Conservation (phyloP, 192 early-diverging fungal genomes). For the Linnemannia elongata region DNA sequence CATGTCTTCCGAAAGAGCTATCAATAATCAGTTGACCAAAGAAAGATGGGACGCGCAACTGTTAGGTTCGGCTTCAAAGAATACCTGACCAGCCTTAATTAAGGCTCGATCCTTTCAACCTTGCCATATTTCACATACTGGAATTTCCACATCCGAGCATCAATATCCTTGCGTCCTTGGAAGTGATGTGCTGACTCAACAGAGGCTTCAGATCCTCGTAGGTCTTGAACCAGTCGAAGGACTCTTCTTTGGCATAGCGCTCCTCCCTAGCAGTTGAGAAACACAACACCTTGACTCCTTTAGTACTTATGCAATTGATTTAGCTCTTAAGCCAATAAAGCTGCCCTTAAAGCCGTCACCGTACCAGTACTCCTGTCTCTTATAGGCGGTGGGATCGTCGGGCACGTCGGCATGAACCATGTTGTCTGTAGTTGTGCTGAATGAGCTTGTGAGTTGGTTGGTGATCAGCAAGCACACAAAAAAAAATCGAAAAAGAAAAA, state of each 20-base stretch:
- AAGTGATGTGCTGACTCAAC: slow-evolving; percentile 64
- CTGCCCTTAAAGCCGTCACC: slow-evolving; percentile 56
- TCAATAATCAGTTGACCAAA: background rate
- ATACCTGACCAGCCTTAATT: background rate
- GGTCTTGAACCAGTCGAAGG: slow-evolving; percentile 94
- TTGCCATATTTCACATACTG: slow-evolving; percentile 43
- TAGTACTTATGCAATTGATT: background rate
- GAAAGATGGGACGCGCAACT: background rate
- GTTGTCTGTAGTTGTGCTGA: background rate
- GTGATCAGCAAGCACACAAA: background rate
- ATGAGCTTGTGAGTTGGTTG: background rate
- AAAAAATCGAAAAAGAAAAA: slow-evolving; percentile 7
- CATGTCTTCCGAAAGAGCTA: slow-evolving; percentile 82
- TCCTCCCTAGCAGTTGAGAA: slow-evolving; percentile 26
- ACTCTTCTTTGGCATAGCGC: slow-evolving; percentile 59
- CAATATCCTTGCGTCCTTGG: slow-evolving; percentile 73
- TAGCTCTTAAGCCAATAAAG: background rate
- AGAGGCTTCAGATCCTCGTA: slow-evolving; percentile 79
- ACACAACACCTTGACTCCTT: background rate
- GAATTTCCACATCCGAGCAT: slow-evolving; percentile 94
- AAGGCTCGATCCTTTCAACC: background rate
- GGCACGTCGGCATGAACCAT: slow-evolving; percentile 66
- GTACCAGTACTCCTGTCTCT: slow-evolving; percentile 85
- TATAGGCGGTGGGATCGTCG: slow-evolving; percentile 78
- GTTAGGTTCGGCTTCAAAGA: background rate